phyloP scores from a whole-genome alignment of 371 early-diverging fungal genomes.

The Dichotomocladium elegans region DNA sequence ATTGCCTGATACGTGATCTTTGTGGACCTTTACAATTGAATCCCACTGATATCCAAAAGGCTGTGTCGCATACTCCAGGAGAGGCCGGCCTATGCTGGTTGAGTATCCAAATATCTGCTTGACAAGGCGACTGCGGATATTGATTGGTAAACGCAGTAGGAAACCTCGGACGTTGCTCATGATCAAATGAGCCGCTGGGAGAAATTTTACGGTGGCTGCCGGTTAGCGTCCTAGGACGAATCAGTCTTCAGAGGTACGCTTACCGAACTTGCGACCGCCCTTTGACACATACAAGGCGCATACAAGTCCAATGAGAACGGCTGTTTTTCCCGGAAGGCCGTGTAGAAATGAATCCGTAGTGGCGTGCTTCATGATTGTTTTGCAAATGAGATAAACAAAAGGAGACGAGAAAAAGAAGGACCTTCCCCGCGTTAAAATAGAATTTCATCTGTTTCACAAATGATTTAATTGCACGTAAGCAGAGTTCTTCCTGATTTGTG shows the following conservation, averaged over 20 bases:
- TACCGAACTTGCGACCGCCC: constrained; percentile 11
- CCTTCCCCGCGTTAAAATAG: too few relatives aligned
- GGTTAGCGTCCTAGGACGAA: too few relatives aligned
- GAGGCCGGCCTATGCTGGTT: background rate
- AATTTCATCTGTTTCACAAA: too few relatives aligned
- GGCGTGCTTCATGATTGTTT: too few relatives aligned
- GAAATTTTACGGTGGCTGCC: too few relatives aligned
- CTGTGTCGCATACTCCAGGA: background rate
- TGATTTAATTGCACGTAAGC: too few relatives aligned
- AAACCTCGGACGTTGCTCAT: background rate
- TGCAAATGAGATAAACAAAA: too few relatives aligned
- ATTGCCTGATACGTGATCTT: constrained; percentile 7
- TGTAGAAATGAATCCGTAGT: too few relatives aligned
- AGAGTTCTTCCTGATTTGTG: too few relatives aligned
- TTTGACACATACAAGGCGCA: constrained; percentile 1
- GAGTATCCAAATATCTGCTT: background rate
- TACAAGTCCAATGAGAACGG: constrained; percentile 1
- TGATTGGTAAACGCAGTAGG: constrained; percentile 2
- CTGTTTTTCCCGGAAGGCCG: background rate
- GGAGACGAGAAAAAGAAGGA: too few relatives aligned
- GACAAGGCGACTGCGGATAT: background rate
- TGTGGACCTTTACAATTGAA: constrained; percentile 5
- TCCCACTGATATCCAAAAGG: constrained; percentile 17
- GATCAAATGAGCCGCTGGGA: constrained; percentile 13
- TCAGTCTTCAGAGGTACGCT: too few relatives aligned